Evolutionary conservation across 2,329 filamentous ascomycete species (phyloP).

Genomic region (Ascochyta fabae): DNA sequence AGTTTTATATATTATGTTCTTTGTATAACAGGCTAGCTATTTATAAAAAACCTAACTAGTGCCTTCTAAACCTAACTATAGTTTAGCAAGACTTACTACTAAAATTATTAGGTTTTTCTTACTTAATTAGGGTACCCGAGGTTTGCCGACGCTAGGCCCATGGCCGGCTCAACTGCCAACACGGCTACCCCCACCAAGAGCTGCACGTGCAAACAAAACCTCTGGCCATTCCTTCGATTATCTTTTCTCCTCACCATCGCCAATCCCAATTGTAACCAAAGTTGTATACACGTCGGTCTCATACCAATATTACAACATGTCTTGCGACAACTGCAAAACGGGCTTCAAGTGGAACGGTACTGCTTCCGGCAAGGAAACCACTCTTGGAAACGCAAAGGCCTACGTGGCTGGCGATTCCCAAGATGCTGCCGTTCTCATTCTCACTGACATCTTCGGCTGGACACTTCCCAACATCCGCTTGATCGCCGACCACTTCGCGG

Average conservation of each 20-base stretch:
- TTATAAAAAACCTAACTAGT: too few species aligned
- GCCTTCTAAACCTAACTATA: too few species aligned
- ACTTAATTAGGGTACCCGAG: too few species aligned
- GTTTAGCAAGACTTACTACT: too few species aligned
- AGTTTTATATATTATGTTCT: too few species aligned
- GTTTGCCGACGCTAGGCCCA: too few species aligned
- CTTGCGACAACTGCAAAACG: slow-evolving; percentile 44
- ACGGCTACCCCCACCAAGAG: too few species aligned
- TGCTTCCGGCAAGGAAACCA: slow-evolving; percentile 48
- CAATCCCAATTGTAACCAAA: neutral
- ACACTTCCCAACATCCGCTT: slow-evolving; percentile 55
- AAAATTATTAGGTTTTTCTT: too few species aligned
- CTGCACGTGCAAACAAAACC: neutral
- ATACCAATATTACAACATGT: slow-evolving; percentile 27
- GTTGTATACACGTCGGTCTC: too few species aligned
- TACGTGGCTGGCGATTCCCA: slow-evolving; percentile 54
- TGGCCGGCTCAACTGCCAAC: too few species aligned
- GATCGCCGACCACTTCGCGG: slow-evolving; percentile 57
- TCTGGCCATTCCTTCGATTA: neutral
- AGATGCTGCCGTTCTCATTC: slow-evolving; percentile 56
- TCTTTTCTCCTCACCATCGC: neutral
- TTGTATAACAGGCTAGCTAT: too few species aligned
- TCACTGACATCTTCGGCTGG: slow-evolving; percentile 56
- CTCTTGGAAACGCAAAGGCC: slow-evolving; percentile 47
- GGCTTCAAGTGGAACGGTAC: slow-evolving; percentile 51